These are phyloP conservation scores for Uromyces viciae-fabae DNA, from an alignment of 1,284 basidiomycete species.

Conservation along the genomic window DNA sequence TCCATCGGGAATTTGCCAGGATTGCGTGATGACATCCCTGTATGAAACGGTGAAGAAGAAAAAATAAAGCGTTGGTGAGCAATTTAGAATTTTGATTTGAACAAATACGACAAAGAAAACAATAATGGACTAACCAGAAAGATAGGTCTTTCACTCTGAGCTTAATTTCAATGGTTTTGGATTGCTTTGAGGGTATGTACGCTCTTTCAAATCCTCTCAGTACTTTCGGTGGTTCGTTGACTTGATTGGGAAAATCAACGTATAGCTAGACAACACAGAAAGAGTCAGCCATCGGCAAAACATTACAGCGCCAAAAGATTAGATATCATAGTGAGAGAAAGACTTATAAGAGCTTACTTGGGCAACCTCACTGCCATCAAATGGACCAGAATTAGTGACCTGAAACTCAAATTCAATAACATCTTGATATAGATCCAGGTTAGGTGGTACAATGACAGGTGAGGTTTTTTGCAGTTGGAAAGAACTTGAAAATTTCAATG, in stretches of 20 bases:
- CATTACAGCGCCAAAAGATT: no score
- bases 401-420: constrained; percentile 1
- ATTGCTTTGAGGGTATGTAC: constrained; percentile 47
- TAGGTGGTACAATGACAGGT: not conserved
- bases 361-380: constrained; percentile 28
- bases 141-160: constrained; percentile 29
- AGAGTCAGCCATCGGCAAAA: not conserved
- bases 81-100: not conserved
- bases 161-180: constrained; percentile 46
- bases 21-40: constrained; percentile 39
- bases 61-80: not conserved
- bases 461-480: not conserved
- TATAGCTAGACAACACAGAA: constrained; percentile 7
- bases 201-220: constrained; percentile 51
- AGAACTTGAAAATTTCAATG: not conserved
- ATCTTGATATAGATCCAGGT: not conserved
- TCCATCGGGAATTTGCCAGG: constrained; percentile 33
- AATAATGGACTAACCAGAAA: constrained; percentile 12
- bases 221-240: constrained; percentile 47
- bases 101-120: not conserved
- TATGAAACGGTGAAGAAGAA: not conserved
- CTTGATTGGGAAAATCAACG: constrained; percentile 20
- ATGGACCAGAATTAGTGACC: constrained; percentile 10
- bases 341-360: constrained; percentile 7
- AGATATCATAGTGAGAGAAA: no score